Evolutionary conservation across 352 stramenopile species (phyloP).

Genomic region (Phytophthora tentaculata): DNA sequence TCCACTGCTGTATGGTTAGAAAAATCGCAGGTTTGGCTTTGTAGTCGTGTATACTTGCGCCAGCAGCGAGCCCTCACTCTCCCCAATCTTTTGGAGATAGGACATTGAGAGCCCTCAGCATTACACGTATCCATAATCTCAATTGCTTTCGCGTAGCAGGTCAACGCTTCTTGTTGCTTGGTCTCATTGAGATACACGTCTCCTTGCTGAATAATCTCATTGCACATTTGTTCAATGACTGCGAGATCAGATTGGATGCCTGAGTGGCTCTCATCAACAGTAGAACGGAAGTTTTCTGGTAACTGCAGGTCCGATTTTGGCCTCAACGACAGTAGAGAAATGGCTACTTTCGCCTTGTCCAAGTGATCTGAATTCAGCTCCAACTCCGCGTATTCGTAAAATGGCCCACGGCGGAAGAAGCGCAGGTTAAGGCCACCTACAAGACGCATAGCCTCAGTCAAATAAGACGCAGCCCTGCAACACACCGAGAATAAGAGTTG

Average conservation of each 20-base stretch:
- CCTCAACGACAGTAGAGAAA: conserved; percentile 43
- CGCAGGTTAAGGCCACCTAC: conserved; percentile 62
- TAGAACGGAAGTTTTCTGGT: not conserved
- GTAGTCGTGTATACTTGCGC: conserved; percentile 54
- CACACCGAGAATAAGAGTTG: conserved; percentile 2
- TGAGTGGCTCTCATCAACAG: not conserved
- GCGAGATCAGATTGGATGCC: conserved; percentile 34
- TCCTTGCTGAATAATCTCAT: conserved; percentile 52
- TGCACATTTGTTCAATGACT: conserved; percentile 51
- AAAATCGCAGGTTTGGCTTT: conserved; percentile 29
- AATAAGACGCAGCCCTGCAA: conserved; percentile 57
- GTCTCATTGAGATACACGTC: conserved; percentile 39
- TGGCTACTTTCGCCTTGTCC: conserved; percentile 53
- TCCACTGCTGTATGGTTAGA: conserved; percentile 35
- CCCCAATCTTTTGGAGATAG: conserved; percentile 16
- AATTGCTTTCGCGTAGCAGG: conserved; percentile 33
- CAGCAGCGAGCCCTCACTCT: conserved; percentile 47
- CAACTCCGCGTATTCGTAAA: conserved; percentile 71
- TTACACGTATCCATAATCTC: conserved; percentile 19
- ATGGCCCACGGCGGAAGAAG: conserved; percentile 61
- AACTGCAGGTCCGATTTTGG: not conserved
- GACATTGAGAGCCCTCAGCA: conserved; percentile 4
- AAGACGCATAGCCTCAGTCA: conserved; percentile 72
- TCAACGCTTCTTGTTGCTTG: conserved; percentile 29
- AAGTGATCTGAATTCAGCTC: conserved; percentile 56